phyloP scores from a whole-genome alignment of 768 basidiomycete genomes.

The Leccinum subgranulosum region DNA sequence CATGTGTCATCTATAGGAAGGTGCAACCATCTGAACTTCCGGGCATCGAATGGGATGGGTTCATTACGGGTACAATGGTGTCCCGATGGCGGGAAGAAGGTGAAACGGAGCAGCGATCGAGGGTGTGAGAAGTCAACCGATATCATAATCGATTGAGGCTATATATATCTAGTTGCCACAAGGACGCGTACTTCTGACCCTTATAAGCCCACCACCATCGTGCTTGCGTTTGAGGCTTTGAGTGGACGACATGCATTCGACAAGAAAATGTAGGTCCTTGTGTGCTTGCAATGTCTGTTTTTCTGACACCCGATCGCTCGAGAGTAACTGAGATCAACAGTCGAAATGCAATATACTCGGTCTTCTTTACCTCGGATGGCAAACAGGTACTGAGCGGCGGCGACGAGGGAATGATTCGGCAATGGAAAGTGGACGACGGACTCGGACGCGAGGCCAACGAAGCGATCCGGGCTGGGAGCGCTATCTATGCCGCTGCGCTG shows the following conservation, averaged over 20 bases:
- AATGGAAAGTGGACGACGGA: constrained; percentile 1
- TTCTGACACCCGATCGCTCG: background rate
- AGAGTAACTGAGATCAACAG: background rate
- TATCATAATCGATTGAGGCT: background rate
- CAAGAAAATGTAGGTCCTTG: background rate
- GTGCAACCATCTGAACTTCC: no score
- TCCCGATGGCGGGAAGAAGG: background rate
- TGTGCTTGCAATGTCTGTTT: background rate
- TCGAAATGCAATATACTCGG: background rate
- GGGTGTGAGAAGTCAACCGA: background rate
- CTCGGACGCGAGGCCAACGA: background rate
- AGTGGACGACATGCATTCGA: background rate
- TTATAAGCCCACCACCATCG: background rate
- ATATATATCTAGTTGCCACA: background rate
- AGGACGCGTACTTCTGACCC: background rate
- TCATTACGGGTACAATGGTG: background rate
- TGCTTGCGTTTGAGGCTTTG: background rate
- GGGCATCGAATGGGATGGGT: background rate
- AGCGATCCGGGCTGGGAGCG: background rate
- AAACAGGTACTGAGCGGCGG: constrained; percentile 3
- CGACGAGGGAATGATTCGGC: background rate
- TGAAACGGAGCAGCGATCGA: background rate
- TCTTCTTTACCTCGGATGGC: background rate
- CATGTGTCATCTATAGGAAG: no score
- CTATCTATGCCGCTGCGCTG: background rate